Evolutionary conservation across 805 yeast genomes (phyloP).

Genomic region (Saccharomycopsis oosterbeekiorum): DNA sequence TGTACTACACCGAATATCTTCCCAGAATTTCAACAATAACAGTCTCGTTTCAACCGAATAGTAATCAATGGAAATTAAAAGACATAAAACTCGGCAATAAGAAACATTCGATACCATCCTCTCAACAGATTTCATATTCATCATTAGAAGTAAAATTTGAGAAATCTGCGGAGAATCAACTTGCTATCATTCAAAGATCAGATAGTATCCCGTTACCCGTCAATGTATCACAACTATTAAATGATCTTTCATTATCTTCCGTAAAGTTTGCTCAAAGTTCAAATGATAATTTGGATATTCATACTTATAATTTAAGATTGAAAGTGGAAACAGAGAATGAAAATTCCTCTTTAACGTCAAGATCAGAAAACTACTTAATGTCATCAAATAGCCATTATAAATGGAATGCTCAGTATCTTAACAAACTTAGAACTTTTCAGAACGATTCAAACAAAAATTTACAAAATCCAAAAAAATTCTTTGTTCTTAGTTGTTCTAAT

Average conservation of each 20-base stretch:
- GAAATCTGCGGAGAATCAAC: background rate
- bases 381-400: constrained; percentile 20
- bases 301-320: background rate
- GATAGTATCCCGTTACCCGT: constrained; percentile 4
- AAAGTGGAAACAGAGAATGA: constrained; percentile 7
- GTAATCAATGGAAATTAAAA: background rate
- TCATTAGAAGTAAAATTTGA: background rate
- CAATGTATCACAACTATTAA: constrained; percentile 13
- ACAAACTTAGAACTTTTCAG: constrained; percentile 8
- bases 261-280: constrained; percentile 1
- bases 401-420: constrained; percentile 38
- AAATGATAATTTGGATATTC: background rate
- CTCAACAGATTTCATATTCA: background rate
- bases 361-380: constrained; percentile 23
- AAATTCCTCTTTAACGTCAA: background rate
- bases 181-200: background rate
- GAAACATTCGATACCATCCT: background rate
- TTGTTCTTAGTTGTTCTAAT: constrained; percentile 25
- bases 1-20: constrained; percentile 18
- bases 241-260: constrained; percentile 4
- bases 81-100: background rate
- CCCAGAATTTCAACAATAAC: constrained; percentile 11
- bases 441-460: background rate
- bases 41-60: constrained; percentile 3
- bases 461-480: constrained; percentile 20